Conservation (phyloP, 768 basidiomycete species). For the Hericium erinaceus region DNA sequence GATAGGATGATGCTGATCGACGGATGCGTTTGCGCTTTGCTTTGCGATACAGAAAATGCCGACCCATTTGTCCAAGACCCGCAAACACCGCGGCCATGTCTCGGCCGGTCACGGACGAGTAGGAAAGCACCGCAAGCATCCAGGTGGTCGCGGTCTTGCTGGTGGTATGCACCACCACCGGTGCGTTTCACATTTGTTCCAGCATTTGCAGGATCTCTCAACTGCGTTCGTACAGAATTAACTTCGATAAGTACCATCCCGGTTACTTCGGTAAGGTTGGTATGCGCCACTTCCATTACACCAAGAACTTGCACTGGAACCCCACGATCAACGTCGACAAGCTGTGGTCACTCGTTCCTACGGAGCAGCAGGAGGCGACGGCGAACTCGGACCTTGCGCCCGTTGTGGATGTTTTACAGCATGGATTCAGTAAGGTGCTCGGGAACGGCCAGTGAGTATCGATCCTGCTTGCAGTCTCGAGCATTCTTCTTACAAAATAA, state of each 20-base stretch:
- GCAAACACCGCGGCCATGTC: slow-evolving; percentile 99
- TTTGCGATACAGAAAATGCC: slow-evolving; percentile 60
- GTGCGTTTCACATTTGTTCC: slow-evolving; percentile 34
- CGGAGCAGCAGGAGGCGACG: slow-evolving; percentile 69
- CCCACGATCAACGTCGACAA: slow-evolving; percentile 99
- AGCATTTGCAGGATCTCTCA: background rate
- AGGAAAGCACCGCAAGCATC: slow-evolving; percentile 99
- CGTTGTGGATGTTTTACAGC: slow-evolving; percentile 79
- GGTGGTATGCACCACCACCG: slow-evolving; percentile 99
- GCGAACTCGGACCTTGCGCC: slow-evolving; percentile 79
- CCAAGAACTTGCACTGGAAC: slow-evolving; percentile 84
- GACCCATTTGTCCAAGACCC: slow-evolving; percentile 91
- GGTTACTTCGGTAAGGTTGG: slow-evolving; percentile 99
- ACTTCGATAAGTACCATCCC: slow-evolving; percentile 99
- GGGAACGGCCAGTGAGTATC: slow-evolving; percentile 80
- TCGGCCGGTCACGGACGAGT: slow-evolving; percentile 99
- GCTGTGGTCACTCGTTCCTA: slow-evolving; percentile 86
- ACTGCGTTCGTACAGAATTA: slow-evolving; percentile 47
- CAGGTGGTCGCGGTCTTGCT: slow-evolving; percentile 99
- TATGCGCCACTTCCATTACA: slow-evolving; percentile 98
- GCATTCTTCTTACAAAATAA: background rate
- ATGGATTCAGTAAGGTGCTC: slow-evolving; percentile 89
- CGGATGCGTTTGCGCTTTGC: slow-evolving; percentile 4
- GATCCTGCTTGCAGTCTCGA: background rate
- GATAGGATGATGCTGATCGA: slow-evolving; percentile 15